Evolutionary conservation across 176 grass and related monocot species (phyloP), one percentile per base, ranked within the genome.

Genomic region (Oryza punctata): DNA sequence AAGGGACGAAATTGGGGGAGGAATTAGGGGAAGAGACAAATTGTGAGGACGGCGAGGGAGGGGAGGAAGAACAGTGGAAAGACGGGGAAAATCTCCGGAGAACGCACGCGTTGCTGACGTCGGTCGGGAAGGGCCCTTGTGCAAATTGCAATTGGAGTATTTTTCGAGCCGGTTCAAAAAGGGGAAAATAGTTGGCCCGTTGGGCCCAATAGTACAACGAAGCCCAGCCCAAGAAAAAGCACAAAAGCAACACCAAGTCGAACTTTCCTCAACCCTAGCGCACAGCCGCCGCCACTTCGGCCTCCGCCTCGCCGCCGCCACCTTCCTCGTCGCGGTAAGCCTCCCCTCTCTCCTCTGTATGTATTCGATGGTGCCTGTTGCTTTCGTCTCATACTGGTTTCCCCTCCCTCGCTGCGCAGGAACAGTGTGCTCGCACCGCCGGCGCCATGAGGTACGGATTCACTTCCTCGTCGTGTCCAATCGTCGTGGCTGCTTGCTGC

Each of bases 401-500:
- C 79, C 37, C 27, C 44, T 49, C 25, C 24, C 10, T 67, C 45
- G 13, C 29, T 45, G 21, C 33, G 43, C 80, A 88, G 81, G 81
- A 67, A 44, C 60, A 24, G 12, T 67, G 7, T 68, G 8, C 45
- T 33, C 8, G 12, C 52, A 44, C 23, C 43, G 18, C 41, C 67
- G 80, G 86, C 75, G 46, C 60, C 81, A 88, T 88, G 81, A 84
- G 86, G 86, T 84, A 88, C 33, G 19, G 60, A 57, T 61, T 13
- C 24, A 6, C 44, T 65, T 78, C 43, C 45, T 68, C 78, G 23
- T 26, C 57, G 43, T 3, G 18, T 28, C n/a, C 21, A 49, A 7
- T 64, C 10, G 12, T 57, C 25, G 30, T 11, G 29, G 24, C 13
- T 46, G 6, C 7, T 1, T 47, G 33, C 13, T 47, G 35, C 1